These are phyloP conservation scores for Vaccinium corymbosum DNA, from an alignment of 148 eudicot species.

Conservation along the genomic window DNA sequence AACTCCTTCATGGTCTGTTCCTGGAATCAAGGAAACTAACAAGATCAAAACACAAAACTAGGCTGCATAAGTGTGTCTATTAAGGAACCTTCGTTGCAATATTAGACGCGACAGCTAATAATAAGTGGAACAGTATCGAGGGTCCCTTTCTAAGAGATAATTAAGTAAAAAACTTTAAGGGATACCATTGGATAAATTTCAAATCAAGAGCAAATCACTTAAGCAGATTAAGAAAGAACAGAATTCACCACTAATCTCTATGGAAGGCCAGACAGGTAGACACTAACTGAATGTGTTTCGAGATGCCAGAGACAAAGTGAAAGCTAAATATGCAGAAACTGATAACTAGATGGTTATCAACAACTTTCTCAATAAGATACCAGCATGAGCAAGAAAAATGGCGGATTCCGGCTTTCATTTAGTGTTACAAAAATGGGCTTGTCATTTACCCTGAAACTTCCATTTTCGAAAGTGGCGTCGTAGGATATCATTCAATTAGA, in stretches of 20 bases:
- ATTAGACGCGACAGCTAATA: background rate
- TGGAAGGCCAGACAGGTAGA: background rate
- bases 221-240: background rate
- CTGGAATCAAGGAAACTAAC: slow-evolving; percentile 11
- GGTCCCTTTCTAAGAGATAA: background rate
- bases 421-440: background rate
- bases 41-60: background rate
- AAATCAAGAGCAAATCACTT: background rate
- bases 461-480: background rate
- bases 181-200: background rate
- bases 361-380: slow-evolving; percentile 2
- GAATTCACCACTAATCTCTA: background rate
- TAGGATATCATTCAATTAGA: background rate
- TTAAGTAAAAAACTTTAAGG: background rate
- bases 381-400: slow-evolving; percentile 1
- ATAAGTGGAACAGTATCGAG: background rate
- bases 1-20: slow-evolving; percentile 7
- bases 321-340: background rate
- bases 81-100: background rate
- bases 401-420: background rate
- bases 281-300: background rate
- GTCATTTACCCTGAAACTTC: background rate
- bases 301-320: background rate
- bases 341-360: background rate
- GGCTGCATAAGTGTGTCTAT: background rate